phyloP scores from a whole-genome alignment of 257 asterid species.

The Ilex aquifolium region DNA sequence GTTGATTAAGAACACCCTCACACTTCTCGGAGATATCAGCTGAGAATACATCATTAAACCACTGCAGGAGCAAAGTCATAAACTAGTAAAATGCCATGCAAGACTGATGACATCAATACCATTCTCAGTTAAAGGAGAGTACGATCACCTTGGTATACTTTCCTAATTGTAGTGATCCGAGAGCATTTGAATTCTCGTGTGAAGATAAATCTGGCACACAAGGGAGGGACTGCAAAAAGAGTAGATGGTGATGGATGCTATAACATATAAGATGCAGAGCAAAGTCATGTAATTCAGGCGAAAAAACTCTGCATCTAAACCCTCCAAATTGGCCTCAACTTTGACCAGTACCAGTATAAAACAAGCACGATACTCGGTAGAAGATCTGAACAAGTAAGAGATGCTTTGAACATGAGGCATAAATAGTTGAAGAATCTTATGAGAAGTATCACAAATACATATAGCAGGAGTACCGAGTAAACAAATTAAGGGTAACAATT shows the following conservation, averaged over 20 bases:
- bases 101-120: conserved; percentile 9
- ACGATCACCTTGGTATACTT: conserved; percentile 79
- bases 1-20: conserved; percentile 65
- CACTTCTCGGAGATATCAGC: conserved; percentile 75
- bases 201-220: conserved; percentile 72
- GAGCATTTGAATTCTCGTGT: conserved; percentile 33
- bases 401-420: no score
- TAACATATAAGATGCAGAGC: no score
- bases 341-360: no score
- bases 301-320: no score
- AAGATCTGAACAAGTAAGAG: no score
- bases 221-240: conserved; percentile 63
- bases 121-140: conserved; percentile 12
- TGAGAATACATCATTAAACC: conserved; percentile 97
- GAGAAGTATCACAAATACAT: no score
- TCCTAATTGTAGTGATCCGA: conserved; percentile 65
- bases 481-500: no score
- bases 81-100: conserved; percentile 14
- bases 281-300: no score
- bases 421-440: no score
- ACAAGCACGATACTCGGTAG: no score
- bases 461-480: no score
- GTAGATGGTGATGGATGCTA: neutral
- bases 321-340: no score
- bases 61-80: conserved; percentile 16